These are phyloP conservation scores for Allium sativum DNA, from an alignment of 106 monocot species.

Conservation along the genomic window DNA sequence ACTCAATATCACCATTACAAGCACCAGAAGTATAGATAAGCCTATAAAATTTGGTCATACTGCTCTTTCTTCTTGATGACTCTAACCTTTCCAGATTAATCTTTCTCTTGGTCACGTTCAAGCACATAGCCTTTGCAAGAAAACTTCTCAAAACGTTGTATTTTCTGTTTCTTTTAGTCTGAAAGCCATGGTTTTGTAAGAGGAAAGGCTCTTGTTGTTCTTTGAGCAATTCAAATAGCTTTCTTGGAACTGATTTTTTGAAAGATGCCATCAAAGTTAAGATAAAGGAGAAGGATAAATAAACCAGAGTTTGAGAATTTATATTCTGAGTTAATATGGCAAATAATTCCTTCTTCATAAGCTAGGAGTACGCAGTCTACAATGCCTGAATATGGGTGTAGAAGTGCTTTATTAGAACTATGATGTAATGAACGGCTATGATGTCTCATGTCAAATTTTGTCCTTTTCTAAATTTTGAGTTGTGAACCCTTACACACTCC, in stretches of 20 bases:
- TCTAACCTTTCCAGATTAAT: conserved; percentile 5
- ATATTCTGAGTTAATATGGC: background rate
- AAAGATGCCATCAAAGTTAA: conserved; percentile 11
- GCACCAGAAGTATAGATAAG: background rate
- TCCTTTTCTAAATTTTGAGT: background rate
- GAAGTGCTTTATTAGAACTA: background rate
- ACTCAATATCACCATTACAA: background rate
- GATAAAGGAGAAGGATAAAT: background rate
- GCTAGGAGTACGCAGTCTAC: background rate
- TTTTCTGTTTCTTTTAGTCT: background rate
- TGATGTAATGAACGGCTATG: conserved; percentile 10
- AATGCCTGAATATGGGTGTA: background rate
- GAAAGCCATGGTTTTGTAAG: conserved; percentile 1
- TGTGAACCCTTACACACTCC: background rate
- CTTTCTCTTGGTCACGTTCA: conserved; percentile 9
- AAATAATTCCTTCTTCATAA: background rate
- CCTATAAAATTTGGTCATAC: background rate
- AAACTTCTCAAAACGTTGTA: conserved; percentile 7
- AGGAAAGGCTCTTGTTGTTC: conserved; percentile 85
- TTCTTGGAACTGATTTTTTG: conserved; percentile 18
- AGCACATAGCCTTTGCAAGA: conserved; percentile 9
- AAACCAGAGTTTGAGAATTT: background rate
- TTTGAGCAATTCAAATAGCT: conserved; percentile 57
- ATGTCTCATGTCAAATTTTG: background rate
- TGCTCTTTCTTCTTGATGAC: background rate